Evolutionary conservation across 352 stramenopile species (phyloP).

Genomic region (Phytophthora aleatoria): DNA sequence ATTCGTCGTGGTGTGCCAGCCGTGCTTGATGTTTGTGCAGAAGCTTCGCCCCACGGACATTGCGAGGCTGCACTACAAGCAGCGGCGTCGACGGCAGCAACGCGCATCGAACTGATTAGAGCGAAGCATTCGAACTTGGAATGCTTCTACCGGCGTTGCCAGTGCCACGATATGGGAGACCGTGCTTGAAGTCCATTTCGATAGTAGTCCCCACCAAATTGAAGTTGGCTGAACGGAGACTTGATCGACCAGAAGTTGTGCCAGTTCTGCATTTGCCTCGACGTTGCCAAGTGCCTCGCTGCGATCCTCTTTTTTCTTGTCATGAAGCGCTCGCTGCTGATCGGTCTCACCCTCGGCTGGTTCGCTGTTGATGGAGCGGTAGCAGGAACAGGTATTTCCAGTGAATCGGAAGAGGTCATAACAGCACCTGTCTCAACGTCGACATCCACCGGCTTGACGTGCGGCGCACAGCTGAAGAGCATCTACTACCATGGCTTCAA

Average conservation of each 20-base stretch:
- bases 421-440: too few species aligned
- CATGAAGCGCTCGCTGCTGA: constrained; percentile 18
- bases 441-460: constrained; percentile 15
- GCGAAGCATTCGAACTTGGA: background rate
- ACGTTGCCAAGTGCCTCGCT: background rate
- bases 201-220: constrained; percentile 1
- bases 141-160: background rate
- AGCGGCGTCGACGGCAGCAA: constrained; percentile 4
- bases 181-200: constrained; percentile 21
- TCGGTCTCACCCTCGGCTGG: constrained; percentile 4
- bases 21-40: constrained; percentile 24
- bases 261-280: constrained; percentile 21
- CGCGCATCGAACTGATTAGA: background rate
- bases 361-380: background rate
- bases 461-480: constrained; percentile 38
- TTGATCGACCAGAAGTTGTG: background rate
- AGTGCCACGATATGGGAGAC: constrained; percentile 18
- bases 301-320: constrained; percentile 2
- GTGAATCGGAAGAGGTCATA: background rate
- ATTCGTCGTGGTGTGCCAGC: constrained; percentile 16
- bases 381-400: background rate
- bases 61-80: constrained; percentile 13
- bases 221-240: constrained; percentile 1
- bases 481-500: constrained; percentile 46
- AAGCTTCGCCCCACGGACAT: constrained; percentile 22